Conservation (phyloP, 768 basidiomycete species). For the Kwoniella pini region DNA sequence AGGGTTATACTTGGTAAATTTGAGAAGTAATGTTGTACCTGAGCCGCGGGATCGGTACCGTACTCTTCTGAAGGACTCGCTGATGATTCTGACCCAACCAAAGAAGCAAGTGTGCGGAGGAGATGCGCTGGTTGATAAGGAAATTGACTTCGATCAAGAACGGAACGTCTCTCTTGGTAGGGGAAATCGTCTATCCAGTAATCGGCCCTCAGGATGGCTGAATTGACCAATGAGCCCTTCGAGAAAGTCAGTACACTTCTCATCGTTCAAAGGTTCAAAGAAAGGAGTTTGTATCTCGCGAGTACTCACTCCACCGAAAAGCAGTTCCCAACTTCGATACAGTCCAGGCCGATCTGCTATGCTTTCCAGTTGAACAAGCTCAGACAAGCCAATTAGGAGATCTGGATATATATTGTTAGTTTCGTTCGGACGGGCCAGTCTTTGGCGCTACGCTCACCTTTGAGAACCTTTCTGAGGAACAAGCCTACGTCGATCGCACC, state of each 20-base stretch:
- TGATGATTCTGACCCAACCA: constrained; percentile 57
- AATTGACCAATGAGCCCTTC: constrained; percentile 66
- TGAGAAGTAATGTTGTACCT: constrained; percentile 76
- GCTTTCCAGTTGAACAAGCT: constrained; percentile 73
- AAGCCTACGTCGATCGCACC: constrained; percentile 64
- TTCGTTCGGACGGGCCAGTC: background rate
- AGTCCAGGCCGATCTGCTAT: constrained; percentile 57
- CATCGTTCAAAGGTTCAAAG: constrained; percentile 28
- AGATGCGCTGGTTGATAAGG: constrained; percentile 75
- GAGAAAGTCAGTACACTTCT: constrained; percentile 73
- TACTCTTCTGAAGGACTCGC: constrained; percentile 9
- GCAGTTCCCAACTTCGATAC: constrained; percentile 43
- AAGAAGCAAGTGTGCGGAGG: constrained; percentile 69
- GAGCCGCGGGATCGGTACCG: constrained; percentile 60
- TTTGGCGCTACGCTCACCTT: no score
- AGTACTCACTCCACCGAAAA: constrained; percentile 43
- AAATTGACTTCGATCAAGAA: constrained; percentile 82
- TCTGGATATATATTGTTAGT: constrained; percentile 58
- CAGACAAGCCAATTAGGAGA: constrained; percentile 71
- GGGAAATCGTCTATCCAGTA: constrained; percentile 79
- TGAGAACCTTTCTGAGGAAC: constrained; percentile 72
- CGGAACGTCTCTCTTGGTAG: constrained; percentile 68
- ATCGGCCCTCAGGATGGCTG: constrained; percentile 68
- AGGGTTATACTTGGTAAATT: constrained; percentile 73
- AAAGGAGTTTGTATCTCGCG: constrained; percentile 12